Percentiles rank a stretch among this genome's conserved stretches.
Evolutionary conservation across 331 rosid species (phyloP).

Genomic region (Saraca asoca): DNA sequence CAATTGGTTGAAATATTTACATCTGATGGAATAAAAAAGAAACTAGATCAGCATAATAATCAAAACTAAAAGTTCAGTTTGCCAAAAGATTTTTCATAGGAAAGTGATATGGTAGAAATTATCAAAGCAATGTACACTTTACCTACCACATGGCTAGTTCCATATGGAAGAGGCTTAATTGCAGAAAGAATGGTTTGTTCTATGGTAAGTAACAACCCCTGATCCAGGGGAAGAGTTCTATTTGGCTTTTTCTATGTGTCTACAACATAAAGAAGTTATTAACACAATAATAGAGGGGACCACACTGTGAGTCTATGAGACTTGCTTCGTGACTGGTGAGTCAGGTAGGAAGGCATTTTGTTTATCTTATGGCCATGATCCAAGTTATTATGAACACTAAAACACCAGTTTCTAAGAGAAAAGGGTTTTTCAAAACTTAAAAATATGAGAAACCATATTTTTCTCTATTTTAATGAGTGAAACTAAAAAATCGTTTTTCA

Average conservation of each 20-base stretch:
- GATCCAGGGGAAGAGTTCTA: slow-evolving; percentile 53
- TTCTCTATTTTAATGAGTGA: no score
- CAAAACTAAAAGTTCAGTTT: slow-evolving; percentile 4
- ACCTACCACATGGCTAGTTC: slow-evolving; percentile 73
- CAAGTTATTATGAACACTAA: no score
- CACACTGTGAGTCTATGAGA: no score
- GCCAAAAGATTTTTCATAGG: slow-evolving; percentile 8
- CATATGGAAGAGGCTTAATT: slow-evolving; percentile 61
- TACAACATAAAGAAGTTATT: no score
- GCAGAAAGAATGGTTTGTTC: slow-evolving; percentile 52
- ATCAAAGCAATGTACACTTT: slow-evolving; percentile 13
- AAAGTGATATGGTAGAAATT: background rate
- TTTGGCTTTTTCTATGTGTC: no score
- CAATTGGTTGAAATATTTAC: no score
- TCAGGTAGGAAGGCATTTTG: background rate
- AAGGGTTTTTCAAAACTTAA: background rate
- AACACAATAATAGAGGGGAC: background rate
- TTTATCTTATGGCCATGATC: background rate
- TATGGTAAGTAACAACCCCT: slow-evolving; percentile 30
- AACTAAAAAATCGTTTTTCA: background rate
- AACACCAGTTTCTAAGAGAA: background rate
- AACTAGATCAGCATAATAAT: no score
- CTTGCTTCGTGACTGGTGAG: background rate
- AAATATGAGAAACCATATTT: no score
- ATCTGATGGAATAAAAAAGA: no score